Evolutionary conservation across 164 flowering plant genomes (phyloP).

Genomic region (Berberis vulgaris): DNA sequence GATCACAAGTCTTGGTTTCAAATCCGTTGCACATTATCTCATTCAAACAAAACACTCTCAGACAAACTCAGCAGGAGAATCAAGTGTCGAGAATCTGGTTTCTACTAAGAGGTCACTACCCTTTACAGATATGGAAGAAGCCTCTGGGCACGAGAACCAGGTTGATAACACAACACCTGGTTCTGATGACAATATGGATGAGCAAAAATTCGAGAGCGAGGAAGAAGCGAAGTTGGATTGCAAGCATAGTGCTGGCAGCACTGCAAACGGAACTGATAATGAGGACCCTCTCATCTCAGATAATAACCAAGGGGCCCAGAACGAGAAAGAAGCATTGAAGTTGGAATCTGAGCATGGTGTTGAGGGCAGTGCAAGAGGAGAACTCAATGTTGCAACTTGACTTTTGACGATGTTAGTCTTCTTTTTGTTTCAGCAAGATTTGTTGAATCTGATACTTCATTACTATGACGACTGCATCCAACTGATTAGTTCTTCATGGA

Average conservation of each 20-base stretch:
- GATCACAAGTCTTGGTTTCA: conserved; percentile 59
- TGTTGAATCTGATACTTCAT: background rate
- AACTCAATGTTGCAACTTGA: conserved; percentile 2
- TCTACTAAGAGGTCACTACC: conserved; percentile 58
- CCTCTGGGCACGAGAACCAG: background rate
- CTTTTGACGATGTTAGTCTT: conserved; percentile 5
- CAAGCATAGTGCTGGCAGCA: too few species aligned
- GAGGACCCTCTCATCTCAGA: background rate
- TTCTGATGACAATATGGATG: conserved; percentile 8
- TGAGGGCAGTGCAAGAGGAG: background rate
- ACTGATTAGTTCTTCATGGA: background rate
- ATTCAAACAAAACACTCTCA: conserved; percentile 42
- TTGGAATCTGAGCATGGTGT: conserved; percentile 3
- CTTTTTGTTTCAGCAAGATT: conserved; percentile 6
- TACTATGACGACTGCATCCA: background rate
- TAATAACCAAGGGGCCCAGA: background rate
- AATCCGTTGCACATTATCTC: conserved; percentile 91
- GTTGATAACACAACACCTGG: conserved; percentile 3
- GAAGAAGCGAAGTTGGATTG: background rate
- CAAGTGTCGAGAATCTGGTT: conserved; percentile 12
- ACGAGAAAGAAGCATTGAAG: conserved; percentile 7
- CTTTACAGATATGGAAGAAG: conserved; percentile 28
- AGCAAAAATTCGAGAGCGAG: background rate
- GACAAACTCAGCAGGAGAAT: conserved; percentile 15
- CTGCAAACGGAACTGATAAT: background rate